Percentiles rank a stretch among this genome's conserved stretches.
Evolutionary conservation across 768 basidiomycete species (phyloP).

Genomic region (Podaxis mareebaensis): DNA sequence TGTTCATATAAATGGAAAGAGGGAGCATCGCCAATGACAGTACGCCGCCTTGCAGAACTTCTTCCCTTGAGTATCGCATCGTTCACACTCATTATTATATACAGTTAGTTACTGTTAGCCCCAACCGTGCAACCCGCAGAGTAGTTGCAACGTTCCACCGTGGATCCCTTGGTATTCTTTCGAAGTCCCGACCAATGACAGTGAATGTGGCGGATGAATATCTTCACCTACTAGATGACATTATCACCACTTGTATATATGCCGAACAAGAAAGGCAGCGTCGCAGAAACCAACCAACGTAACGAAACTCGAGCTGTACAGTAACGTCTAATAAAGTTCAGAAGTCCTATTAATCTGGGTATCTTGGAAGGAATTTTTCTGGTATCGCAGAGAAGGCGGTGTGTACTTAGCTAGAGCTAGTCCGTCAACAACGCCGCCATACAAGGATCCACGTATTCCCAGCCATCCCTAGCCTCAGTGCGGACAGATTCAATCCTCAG

Average conservation of each 20-base stretch:
- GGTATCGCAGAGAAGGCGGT: no score
- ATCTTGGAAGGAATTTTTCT: no score
- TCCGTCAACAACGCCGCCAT: neutral
- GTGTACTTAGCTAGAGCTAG: neutral
- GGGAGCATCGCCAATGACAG: neutral
- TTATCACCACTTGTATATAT: neutral
- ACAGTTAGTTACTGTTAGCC: neutral
- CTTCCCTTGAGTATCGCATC: neutral
- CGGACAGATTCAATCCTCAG: neutral
- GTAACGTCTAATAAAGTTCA: no score
- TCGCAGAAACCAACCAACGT: no score
- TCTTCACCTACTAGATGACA: neutral
- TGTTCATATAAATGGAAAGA: neutral
- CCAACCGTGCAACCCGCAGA: neutral
- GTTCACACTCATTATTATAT: neutral
- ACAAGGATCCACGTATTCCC: neutral
- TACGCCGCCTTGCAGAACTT: neutral
- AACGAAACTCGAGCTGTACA: no score
- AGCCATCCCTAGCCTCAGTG: neutral
- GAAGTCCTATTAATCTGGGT: no score
- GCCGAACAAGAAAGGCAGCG: neutral
- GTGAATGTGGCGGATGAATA: neutral
- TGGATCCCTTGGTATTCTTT: neutral
- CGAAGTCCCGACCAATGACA: neutral
- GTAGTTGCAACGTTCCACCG: neutral